These are phyloP conservation scores for Ilyonectria sp. DNA, from an alignment of 2,329 filamentous ascomycete species.

Conservation along the genomic window DNA sequence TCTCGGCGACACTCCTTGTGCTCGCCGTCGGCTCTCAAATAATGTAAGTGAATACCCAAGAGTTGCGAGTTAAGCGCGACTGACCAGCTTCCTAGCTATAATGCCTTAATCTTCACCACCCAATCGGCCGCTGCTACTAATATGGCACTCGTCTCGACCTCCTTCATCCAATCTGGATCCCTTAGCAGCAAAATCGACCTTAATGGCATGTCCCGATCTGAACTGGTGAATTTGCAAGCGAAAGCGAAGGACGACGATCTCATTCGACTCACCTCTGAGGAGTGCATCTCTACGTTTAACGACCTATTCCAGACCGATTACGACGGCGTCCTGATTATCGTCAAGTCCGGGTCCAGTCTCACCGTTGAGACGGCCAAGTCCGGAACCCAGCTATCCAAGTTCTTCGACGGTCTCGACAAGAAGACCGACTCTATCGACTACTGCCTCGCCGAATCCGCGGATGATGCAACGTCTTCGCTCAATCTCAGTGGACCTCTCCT, in stretches of 20 bases:
- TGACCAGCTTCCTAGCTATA: slow-evolving; percentile 58
- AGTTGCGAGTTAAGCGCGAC: background rate
- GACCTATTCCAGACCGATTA: slow-evolving; percentile 33
- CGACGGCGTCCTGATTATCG: slow-evolving; percentile 30
- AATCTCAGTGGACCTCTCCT: slow-evolving; percentile 60
- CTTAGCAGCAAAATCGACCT: slow-evolving; percentile 20
- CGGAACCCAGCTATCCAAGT: slow-evolving; percentile 41
- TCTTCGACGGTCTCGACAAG: slow-evolving; percentile 24
- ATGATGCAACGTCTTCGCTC: slow-evolving; percentile 46
- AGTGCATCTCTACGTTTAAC: slow-evolving; percentile 34
- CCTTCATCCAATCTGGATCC: slow-evolving; percentile 26
- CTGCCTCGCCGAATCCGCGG: slow-evolving; percentile 33
- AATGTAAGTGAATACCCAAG: slow-evolving; percentile 57
- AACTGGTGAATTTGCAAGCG: slow-evolving; percentile 27
- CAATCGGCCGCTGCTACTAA: slow-evolving; percentile 46
- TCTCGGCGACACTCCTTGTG: slow-evolving; percentile 58
- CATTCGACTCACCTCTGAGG: slow-evolving; percentile 17
- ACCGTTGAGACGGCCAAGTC: slow-evolving; percentile 53
- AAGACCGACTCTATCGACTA: slow-evolving; percentile 29
- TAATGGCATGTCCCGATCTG: slow-evolving; percentile 29
- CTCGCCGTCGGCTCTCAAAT: slow-evolving; percentile 63
- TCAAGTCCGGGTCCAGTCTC: slow-evolving; percentile 38
- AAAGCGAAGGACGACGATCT: slow-evolving; percentile 31
- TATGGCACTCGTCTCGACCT: slow-evolving; percentile 36
- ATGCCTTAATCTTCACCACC: slow-evolving; percentile 64